phyloP scores from a whole-genome alignment of 345 rosid genomes.

The Durio zibethinus region DNA sequence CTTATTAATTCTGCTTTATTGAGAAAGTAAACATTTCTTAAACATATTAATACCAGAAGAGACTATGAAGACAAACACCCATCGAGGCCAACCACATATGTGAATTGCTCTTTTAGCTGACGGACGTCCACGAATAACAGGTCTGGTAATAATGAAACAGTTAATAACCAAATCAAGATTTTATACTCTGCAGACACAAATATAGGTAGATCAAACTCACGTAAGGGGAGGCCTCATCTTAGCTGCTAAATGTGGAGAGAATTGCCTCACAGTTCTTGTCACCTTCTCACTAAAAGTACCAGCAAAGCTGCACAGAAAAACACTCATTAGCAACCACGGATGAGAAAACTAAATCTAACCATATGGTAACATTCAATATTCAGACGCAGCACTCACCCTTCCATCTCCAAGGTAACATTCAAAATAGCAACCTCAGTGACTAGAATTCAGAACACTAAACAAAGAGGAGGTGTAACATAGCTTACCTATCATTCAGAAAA shows the following conservation, averaged over 20 bases:
- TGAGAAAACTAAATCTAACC: neutral
- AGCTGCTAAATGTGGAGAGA: conserved; percentile 95
- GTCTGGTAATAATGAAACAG: conserved; percentile 42
- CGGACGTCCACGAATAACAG: conserved; percentile 93
- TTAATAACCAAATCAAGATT: conserved; percentile 17
- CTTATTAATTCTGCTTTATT: neutral
- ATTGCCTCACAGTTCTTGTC: conserved; percentile 75
- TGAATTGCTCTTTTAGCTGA: conserved; percentile 73
- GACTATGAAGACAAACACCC: conserved; percentile 77
- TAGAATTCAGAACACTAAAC: neutral
- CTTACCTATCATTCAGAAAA: conserved; percentile 84
- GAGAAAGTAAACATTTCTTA: neutral
- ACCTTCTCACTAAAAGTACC: conserved; percentile 88
- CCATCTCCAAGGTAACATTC: neutral
- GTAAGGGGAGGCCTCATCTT: conserved; percentile 92
- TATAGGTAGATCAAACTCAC: conserved; percentile 37
- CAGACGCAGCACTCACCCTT: neutral
- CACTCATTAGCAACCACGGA: conserved; percentile 10
- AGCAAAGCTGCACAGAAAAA: conserved; percentile 69
- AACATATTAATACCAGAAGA: conserved; percentile 54
- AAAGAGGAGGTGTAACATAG: neutral
- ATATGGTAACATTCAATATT: neutral
- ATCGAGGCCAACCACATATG: conserved; percentile 88
- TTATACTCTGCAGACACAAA: neutral
- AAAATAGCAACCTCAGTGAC: neutral